Conservation (phyloP, 2,329 filamentous ascomycete genomes). For the Macrophomina phaseolina region DNA sequence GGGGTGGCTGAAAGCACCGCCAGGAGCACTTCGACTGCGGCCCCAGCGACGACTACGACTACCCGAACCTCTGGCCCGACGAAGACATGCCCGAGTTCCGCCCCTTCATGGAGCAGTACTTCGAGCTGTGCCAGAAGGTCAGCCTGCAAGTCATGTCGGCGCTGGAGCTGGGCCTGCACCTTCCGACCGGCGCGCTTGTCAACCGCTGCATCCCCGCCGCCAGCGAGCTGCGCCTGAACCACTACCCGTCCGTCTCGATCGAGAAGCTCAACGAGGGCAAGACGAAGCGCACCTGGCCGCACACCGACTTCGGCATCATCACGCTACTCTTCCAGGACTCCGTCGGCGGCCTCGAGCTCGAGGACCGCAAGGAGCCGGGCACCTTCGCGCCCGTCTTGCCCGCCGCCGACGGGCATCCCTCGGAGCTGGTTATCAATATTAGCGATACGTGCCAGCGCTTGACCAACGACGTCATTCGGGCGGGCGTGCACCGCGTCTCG, state of each 20-base stretch:
- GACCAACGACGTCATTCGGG: not conserved
- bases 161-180: constrained; percentile 35
- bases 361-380: constrained; percentile 37
- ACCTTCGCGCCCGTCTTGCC: constrained; percentile 38
- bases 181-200: constrained; percentile 27
- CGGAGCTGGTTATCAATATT: constrained; percentile 37
- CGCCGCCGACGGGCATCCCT: constrained; percentile 32
- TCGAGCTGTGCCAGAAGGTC: constrained; percentile 32
- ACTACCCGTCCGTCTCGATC: constrained; percentile 45
- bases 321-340: constrained; percentile 51
- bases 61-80: constrained; percentile 50
- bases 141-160: constrained; percentile 37
- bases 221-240: constrained; percentile 43
- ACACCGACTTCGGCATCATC: constrained; percentile 50
- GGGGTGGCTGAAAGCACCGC: constrained; percentile 7
- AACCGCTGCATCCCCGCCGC: constrained; percentile 36
- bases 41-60: constrained; percentile 35
- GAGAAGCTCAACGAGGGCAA: constrained; percentile 33
- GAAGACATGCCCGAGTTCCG: constrained; percentile 46
- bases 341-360: constrained; percentile 48
- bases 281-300: constrained; percentile 47
- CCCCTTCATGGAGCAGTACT: constrained; percentile 37
- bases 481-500: not conserved
- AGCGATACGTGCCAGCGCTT: not conserved
- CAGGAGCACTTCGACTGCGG: constrained; percentile 45